These are phyloP conservation scores for Berberis vulgaris DNA, from an alignment of 164 flowering plant species.

Conservation along the genomic window DNA sequence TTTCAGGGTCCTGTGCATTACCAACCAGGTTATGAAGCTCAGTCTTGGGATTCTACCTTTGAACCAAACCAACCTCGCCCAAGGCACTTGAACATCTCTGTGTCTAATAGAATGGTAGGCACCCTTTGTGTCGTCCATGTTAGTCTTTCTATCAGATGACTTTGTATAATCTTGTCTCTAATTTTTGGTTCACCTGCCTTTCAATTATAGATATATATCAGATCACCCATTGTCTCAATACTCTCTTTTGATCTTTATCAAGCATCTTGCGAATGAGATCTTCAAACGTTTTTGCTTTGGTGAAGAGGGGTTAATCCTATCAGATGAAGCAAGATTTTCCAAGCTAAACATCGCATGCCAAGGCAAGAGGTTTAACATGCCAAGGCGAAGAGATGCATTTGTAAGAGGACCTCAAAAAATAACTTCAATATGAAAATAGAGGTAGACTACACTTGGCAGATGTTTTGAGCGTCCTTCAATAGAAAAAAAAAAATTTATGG, in stretches of 20 bases:
- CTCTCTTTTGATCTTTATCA: conserved; percentile 19
- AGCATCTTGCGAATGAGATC: conserved; percentile 27
- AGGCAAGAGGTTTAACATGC: conserved; percentile 31
- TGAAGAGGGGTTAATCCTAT: conserved; percentile 13
- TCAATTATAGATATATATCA: conserved; percentile 36
- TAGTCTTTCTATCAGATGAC: conserved; percentile 30
- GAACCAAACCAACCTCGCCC: too few relatives aligned
- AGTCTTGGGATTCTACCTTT: too few relatives aligned
- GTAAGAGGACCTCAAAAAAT: conserved; percentile 29
- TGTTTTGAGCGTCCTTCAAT: too few relatives aligned
- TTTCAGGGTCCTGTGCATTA: too few relatives aligned
- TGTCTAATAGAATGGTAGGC: too few relatives aligned
- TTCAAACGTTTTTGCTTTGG: conserved; percentile 31
- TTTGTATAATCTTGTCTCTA: conserved; percentile 30
- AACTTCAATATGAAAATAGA: conserved; percentile 31
- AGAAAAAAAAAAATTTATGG: too few relatives aligned
- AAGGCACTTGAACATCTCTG: too few relatives aligned
- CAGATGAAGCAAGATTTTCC: conserved; percentile 27
- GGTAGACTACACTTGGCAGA: too few relatives aligned
- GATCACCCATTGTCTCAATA: conserved; percentile 38
- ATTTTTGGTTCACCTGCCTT: conserved; percentile 27
- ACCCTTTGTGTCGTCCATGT: too few relatives aligned
- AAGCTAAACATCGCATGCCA: conserved; percentile 40
- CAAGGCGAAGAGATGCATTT: conserved; percentile 20
- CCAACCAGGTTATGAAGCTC: too few relatives aligned